Conservation (phyloP, 352 stramenopile species). For the Pythium aristosporum region DNA sequence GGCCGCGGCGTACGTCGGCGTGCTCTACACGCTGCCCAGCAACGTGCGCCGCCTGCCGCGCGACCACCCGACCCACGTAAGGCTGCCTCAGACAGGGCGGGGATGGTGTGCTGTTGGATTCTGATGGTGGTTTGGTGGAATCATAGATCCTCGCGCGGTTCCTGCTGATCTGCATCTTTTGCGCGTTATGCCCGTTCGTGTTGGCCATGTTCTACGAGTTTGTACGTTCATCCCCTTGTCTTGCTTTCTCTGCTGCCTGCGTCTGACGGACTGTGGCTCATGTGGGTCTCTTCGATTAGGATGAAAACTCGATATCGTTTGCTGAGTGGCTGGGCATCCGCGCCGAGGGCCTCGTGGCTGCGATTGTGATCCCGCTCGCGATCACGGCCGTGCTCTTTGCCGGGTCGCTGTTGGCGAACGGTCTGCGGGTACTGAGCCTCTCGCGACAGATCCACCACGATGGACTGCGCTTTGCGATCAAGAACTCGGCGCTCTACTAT, state of each 20-base stretch:
- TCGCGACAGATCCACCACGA: slow-evolving; percentile 77
- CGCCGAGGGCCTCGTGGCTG: slow-evolving; percentile 51
- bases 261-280: neutral
- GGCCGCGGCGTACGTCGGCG: slow-evolving; percentile 80
- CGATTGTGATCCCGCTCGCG: slow-evolving; percentile 60
- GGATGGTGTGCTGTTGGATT: neutral
- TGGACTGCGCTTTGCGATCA: slow-evolving; percentile 73
- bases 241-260: neutral
- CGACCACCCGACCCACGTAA: slow-evolving; percentile 83
- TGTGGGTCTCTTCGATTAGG: slow-evolving; percentile 27
- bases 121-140: neutral
- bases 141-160: slow-evolving; percentile 82
- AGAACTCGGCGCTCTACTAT: slow-evolving; percentile 83
- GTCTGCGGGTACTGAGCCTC: slow-evolving; percentile 68
- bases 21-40: slow-evolving; percentile 81
- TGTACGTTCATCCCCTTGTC: slow-evolving; percentile 33
- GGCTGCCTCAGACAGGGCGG: too few species aligned
- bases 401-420: slow-evolving; percentile 72
- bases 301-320: slow-evolving; percentile 79
- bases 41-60: slow-evolving; percentile 73
- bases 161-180: slow-evolving; percentile 88
- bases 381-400: slow-evolving; percentile 77
- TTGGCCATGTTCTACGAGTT: slow-evolving; percentile 83
- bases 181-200: slow-evolving; percentile 77
- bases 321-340: slow-evolving; percentile 84